Conservation (phyloP, 345 rosid genomes). For the Eucalyptus fibrosa region DNA sequence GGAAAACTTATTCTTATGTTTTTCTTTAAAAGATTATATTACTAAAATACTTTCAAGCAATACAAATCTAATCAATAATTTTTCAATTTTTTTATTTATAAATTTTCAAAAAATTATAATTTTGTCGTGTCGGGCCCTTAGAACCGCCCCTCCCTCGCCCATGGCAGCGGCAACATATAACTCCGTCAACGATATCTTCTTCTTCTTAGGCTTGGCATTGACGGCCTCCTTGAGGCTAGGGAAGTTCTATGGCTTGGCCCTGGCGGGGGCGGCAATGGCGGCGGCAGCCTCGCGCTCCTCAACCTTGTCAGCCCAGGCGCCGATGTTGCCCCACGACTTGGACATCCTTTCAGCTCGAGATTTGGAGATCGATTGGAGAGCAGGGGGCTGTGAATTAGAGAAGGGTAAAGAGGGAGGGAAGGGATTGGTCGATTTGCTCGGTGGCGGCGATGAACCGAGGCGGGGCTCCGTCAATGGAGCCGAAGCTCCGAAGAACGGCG, state of each 20-base stretch:
- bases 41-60: no score
- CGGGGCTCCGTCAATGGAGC: constrained; percentile 33
- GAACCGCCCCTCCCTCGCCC: background rate
- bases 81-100: no score
- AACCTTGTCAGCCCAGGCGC: constrained; percentile 86
- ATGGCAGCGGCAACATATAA: constrained; percentile 5
- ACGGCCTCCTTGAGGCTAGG: constrained; percentile 68
- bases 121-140: constrained; percentile 58
- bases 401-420: background rate
- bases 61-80: no score
- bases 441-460: background rate
- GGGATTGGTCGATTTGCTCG: background rate
- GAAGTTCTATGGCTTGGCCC: constrained; percentile 37
- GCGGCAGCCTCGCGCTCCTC: constrained; percentile 10
- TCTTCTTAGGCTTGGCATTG: constrained; percentile 61
- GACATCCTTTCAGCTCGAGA: constrained; percentile 26
- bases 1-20: no score
- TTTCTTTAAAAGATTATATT: no score
- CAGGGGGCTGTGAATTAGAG: background rate
- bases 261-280: constrained; percentile 6
- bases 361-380: background rate
- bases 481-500: constrained; percentile 21
- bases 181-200: constrained; percentile 60
- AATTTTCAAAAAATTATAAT: background rate
- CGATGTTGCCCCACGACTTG: constrained; percentile 60